Evolutionary conservation across 495 filamentous ascomycete species (phyloP).

Genomic region (Margaritispora aquatica): DNA sequence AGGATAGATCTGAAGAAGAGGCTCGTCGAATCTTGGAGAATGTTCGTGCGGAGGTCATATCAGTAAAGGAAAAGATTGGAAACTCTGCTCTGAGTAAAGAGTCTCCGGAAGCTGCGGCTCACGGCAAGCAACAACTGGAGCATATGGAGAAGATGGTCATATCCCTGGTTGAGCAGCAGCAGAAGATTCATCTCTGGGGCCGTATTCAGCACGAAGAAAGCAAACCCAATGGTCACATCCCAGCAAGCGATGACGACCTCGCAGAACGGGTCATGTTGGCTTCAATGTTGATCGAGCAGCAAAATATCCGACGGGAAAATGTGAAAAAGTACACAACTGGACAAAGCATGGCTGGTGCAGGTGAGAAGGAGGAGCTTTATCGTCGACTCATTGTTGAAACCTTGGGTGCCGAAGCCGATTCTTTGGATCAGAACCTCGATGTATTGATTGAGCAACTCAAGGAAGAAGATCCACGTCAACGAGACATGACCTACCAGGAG

Average conservation of each 20-base stretch:
- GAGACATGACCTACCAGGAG: neutral
- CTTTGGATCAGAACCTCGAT: conserved; percentile 17
- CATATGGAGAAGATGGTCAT: conserved; percentile 10
- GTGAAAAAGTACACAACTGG: conserved; percentile 41
- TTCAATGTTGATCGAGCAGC: conserved; percentile 29
- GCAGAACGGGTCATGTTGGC: conserved; percentile 16
- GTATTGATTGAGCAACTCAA: conserved; percentile 14
- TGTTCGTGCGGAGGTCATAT: conserved; percentile 47
- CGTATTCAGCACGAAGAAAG: conserved; percentile 12
- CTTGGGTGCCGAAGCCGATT: conserved; percentile 34
- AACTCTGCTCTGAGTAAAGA: conserved; percentile 35
- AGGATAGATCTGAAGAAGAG: conserved; percentile 50
- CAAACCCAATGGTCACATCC: conserved; percentile 16
- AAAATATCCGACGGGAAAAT: conserved; percentile 34
- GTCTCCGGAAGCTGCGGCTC: neutral
- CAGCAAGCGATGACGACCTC: conserved; percentile 14
- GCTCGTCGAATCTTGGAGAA: conserved; percentile 48
- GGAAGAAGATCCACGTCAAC: conserved; percentile 4
- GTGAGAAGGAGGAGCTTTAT: conserved; percentile 46
- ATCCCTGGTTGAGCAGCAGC: conserved; percentile 22
- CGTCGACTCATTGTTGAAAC: conserved; percentile 46
- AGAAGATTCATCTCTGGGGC: conserved; percentile 16
- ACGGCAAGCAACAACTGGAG: conserved; percentile 1
- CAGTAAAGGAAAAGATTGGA: conserved; percentile 39
- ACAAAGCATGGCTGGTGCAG: conserved; percentile 41